Evolutionary conservation across 305 asterid species (phyloP).

Genomic region (Fraxinus baroniana): DNA sequence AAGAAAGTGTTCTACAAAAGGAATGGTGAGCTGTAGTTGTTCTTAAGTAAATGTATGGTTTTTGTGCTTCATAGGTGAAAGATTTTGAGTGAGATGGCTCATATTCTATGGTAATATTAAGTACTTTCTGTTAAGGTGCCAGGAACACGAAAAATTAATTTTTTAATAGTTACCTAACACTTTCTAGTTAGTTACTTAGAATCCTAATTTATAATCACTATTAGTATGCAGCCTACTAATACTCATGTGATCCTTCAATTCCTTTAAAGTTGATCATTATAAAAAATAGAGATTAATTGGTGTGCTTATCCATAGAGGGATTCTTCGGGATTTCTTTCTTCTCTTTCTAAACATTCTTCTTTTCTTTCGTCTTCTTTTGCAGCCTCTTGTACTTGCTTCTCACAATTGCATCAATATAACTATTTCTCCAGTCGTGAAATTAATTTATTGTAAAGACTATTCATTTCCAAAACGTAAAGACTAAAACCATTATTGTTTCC

Average conservation of each 20-base stretch:
- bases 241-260: neutral
- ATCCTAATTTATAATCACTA: neutral
- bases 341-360: neutral
- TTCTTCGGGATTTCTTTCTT: neutral
- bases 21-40: neutral
- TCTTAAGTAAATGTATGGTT: neutral
- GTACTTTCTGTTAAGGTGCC: neutral
- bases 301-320: neutral
- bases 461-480: neutral
- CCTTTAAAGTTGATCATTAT: neutral
- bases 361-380: neutral
- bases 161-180: neutral
- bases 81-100: neutral
- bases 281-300: neutral
- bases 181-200: neutral
- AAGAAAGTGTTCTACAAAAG: neutral
- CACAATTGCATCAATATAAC: neutral
- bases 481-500: neutral
- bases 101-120: neutral
- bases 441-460: neutral
- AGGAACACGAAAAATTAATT: neutral
- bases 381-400: neutral
- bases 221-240: neutral
- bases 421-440: neutral
- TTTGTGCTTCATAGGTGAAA: neutral